Conservation (phyloP, 345 rosid genomes). For the Eucalyptus coolabah region DNA sequence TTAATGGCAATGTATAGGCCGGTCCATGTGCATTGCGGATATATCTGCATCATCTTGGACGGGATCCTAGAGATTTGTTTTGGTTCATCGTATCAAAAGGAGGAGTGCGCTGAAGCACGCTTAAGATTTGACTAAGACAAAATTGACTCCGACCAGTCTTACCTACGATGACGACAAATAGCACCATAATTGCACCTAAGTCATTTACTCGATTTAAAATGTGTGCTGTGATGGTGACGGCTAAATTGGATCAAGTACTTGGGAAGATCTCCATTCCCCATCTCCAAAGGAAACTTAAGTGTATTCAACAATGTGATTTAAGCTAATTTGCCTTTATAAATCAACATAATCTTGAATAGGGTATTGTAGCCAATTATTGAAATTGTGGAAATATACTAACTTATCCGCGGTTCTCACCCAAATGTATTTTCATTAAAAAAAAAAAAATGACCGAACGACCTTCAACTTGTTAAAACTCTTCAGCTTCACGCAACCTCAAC, state of each 20-base stretch:
- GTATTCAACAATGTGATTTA: neutral
- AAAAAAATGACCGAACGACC: neutral
- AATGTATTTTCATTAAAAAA: neutral
- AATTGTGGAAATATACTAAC: neutral
- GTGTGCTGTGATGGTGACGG: neutral
- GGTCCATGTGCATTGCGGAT: neutral
- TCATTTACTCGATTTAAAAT: neutral
- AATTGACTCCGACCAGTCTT: neutral
- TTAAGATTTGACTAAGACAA: neutral
- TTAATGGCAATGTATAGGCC: neutral
- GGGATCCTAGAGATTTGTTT: neutral
- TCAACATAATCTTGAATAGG: neutral
- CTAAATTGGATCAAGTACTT: neutral
- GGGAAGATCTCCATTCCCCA: neutral
- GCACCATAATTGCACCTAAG: neutral
- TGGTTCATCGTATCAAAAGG: neutral
- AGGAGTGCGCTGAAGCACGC: neutral
- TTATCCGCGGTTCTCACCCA: neutral
- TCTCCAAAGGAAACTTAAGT: neutral
- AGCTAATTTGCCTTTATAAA: neutral
- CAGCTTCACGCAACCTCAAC: neutral
- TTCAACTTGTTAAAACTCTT: neutral
- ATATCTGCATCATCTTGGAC: neutral
- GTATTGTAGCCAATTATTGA: neutral
- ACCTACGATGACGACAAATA: neutral